Evolutionary conservation across 257 asterid genomes (phyloP).

Genomic region (Oldenlandia corymbosa): DNA sequence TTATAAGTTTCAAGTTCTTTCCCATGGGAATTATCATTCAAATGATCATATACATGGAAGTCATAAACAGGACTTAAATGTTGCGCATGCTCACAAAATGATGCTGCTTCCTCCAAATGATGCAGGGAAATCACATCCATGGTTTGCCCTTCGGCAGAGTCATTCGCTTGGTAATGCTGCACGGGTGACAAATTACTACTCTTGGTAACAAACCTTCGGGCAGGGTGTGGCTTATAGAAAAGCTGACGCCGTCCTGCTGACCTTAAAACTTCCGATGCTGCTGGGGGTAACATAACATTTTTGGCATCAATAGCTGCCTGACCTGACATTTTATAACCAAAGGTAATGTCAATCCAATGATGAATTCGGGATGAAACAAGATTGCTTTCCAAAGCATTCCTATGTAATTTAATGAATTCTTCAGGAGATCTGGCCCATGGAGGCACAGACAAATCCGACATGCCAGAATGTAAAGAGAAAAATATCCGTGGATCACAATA

Average conservation of each 20-base stretch:
- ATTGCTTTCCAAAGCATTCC: slow-evolving; percentile 71
- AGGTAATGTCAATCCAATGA: slow-evolving; percentile 93
- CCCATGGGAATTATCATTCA: slow-evolving; percentile 27
- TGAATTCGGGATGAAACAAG: slow-evolving; percentile 70
- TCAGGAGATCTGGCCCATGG: slow-evolving; percentile 83
- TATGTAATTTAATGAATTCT: slow-evolving; percentile 82
- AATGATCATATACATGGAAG: slow-evolving; percentile 28
- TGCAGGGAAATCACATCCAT: slow-evolving; percentile 36
- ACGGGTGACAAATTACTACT: slow-evolving; percentile 21
- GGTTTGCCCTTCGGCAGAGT: slow-evolving; percentile 21
- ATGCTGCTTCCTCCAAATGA: slow-evolving; percentile 66
- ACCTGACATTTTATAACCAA: slow-evolving; percentile 94
- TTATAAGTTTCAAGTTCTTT: slow-evolving; percentile 29
- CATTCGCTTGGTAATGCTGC: slow-evolving; percentile 15
- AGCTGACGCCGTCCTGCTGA: slow-evolving; percentile 91
- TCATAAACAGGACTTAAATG: slow-evolving; percentile 58
- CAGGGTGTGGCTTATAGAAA: slow-evolving; percentile 82
- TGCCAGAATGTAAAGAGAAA: slow-evolving; percentile 77
- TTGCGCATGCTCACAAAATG: slow-evolving; percentile 69
- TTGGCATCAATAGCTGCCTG: slow-evolving; percentile 84
- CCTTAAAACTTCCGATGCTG: slow-evolving; percentile 47
- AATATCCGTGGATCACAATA: slow-evolving; percentile 80
- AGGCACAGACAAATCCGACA: slow-evolving; percentile 93
- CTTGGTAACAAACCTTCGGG: slow-evolving; percentile 39
- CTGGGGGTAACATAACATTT: slow-evolving; percentile 83